Percentiles rank a stretch among this genome's conserved stretches.
These are phyloP conservation scores for Hyphopichia wangnamkhiaoensis DNA, from an alignment of 1,139 yeast genomes.

Conservation along the genomic window DNA sequence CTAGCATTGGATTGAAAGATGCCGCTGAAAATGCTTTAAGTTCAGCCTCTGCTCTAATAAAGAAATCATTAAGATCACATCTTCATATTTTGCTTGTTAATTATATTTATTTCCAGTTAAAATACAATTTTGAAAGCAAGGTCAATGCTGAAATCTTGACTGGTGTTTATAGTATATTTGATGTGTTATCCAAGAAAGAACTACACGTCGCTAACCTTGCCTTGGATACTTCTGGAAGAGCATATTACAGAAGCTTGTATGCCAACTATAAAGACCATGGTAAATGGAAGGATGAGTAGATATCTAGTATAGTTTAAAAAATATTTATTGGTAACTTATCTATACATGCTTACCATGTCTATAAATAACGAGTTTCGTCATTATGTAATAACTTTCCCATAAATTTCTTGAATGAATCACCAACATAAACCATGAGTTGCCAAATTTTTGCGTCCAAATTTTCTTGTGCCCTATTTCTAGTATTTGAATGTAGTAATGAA, in stretches of 20 bases:
- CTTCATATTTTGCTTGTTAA: constrained; percentile 62
- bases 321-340: no score
- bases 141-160: constrained; percentile 53
- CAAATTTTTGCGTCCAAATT: constrained; percentile 38
- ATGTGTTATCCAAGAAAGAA: constrained; percentile 68
- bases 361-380: constrained; percentile 25
- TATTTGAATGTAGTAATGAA: constrained; percentile 16
- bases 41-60: constrained; percentile 57
- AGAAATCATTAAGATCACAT: constrained; percentile 61
- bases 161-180: constrained; percentile 67
- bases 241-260: constrained; percentile 66
- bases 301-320: constrained; percentile 6
- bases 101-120: constrained; percentile 53
- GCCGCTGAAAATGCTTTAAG: constrained; percentile 39
- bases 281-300: constrained; percentile 71
- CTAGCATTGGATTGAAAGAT: constrained; percentile 16
- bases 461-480: constrained; percentile 16
- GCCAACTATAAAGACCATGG: constrained; percentile 76
- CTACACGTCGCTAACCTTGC: constrained; percentile 63
- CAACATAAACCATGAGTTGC: constrained; percentile 30
- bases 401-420: constrained; percentile 20
- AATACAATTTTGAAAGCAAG: constrained; percentile 45
- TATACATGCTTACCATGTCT: constrained; percentile 13
- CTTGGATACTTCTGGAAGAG: constrained; percentile 72
- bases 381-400: constrained; percentile 34